Evolutionary conservation across 257 asterid species (phyloP), one percentile per base, ranked within the genome.

Genomic region (Echium plantagineum): DNA sequence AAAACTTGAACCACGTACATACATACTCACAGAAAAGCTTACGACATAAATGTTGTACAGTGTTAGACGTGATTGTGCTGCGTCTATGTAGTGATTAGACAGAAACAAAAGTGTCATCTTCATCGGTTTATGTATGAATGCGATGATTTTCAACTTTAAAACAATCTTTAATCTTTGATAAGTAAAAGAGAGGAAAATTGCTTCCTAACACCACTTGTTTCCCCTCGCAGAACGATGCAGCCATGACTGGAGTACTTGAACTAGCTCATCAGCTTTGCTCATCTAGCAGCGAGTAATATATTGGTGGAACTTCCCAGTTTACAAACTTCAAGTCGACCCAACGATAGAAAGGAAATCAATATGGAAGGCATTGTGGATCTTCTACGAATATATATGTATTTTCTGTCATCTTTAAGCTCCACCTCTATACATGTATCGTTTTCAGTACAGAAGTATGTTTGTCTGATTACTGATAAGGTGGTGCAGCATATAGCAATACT

Each of bases 171-270:
- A 7, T 31, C 38, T 31, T 31, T 4, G 26, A 21, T 31, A 7
- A 58, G 31, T 17, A n/a, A n/a, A 18, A 51, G 4, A 15, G 55
- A 51, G 55, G 21, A 1, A 16, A 21, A 17, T 52, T 52, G 56
- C 56, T 52, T 17, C 20, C 62, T 7, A 19, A 10, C 35, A n/a
- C 63, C 8, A 26, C 56, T 46, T 18, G 19, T 48, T 26, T 15
- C 48, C 26, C 12, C 15, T 15, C 51, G 74, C 90, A 89, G 97
- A 76, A 89, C 31, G 97, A 89, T 65, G 78, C 91, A 62, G 22
- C 95, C 58, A 84, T 86, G 97, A 57, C 69, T 74, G 95, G 95
- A 73, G 89, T 86, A 42, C 76, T 82, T 66, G 77, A 86, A 80
- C 89, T 89, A 62, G 86, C 91, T 62, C 75, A 86, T 68, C 84